A percentile compares a stretch with the other conserved stretches of the same genome.
These are phyloP conservation scores for Carex cristatella DNA, from an alignment of 176 grass and related monocot species.

Conservation along the genomic window DNA sequence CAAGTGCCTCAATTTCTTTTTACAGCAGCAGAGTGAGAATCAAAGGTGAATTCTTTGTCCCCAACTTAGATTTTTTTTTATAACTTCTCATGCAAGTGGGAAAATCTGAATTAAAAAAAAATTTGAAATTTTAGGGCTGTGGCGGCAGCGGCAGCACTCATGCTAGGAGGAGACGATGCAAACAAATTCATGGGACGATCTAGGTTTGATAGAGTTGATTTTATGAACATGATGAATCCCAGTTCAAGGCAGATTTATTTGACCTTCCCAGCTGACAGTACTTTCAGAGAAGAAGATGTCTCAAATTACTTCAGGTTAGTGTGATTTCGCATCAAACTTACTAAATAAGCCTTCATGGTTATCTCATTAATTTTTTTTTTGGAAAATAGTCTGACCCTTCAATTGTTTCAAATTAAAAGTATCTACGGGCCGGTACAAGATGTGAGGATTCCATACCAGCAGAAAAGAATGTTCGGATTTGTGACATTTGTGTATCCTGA, in stretches of 20 bases:
- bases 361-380: not conserved
- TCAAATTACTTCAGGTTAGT: slow-evolving; percentile 93
- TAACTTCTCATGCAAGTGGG: not conserved
- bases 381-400: not conserved
- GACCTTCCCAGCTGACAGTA: slow-evolving; percentile 98
- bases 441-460: slow-evolving; percentile 94
- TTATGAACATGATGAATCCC: slow-evolving; percentile 73
- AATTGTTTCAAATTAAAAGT: slow-evolving; percentile 29
- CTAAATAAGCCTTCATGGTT: not conserved
- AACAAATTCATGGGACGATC: slow-evolving; percentile 77
- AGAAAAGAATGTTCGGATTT: slow-evolving; percentile 99
- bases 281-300: slow-evolving; percentile 93
- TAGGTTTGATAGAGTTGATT: slow-evolving; percentile 47
- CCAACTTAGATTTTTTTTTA: not conserved
- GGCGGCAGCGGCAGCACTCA: slow-evolving; percentile 56
- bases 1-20: slow-evolving; percentile 77
- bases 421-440: slow-evolving; percentile 97
- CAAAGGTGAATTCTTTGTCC: slow-evolving; percentile 52
- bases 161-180: slow-evolving; percentile 67
- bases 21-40: slow-evolving; percentile 87
- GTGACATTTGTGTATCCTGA: slow-evolving; percentile 96
- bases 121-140: slow-evolving; percentile 38
- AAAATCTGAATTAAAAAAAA: not conserved
- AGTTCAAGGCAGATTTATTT: slow-evolving; percentile 93
- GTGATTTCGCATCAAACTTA: not conserved